These are phyloP conservation scores for Cladorrhinum sp. DNA, from an alignment of 2,329 filamentous ascomycete genomes.

Conservation along the genomic window DNA sequence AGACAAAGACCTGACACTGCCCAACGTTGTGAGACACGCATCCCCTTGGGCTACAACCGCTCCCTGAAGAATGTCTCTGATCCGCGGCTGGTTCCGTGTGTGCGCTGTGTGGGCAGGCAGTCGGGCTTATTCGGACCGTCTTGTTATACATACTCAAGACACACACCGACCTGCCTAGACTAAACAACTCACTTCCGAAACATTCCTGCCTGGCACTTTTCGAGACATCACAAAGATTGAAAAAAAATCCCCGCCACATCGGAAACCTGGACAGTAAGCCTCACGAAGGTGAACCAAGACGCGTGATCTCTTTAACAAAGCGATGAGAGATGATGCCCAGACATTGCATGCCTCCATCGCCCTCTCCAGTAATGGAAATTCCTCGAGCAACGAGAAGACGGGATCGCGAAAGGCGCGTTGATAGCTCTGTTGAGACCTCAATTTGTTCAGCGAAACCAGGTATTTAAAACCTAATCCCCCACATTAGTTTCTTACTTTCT, in stretches of 20 bases:
- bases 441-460: no score
- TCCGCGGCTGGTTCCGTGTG: background rate
- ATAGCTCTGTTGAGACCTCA: no score
- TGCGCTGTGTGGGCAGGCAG: background rate
- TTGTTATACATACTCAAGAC: background rate
- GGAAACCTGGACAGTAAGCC: background rate
- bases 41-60: no score
- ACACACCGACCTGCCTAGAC: background rate
- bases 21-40: no score
- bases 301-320: background rate
- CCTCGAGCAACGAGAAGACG: background rate
- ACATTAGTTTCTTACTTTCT: background rate
- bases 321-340: background rate
- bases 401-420: no score
- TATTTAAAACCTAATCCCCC: no score
- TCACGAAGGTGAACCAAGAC: background rate
- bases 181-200: background rate
- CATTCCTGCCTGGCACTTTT: background rate
- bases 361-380: background rate
- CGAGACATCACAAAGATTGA: no score
- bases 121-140: background rate
- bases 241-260: no score
- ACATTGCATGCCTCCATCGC: background rate
- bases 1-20: no score
- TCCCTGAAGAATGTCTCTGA: background rate